These are phyloP conservation scores for Nepenthes alata DNA, from an alignment of 179 eudicot genomes.

Conservation along the genomic window DNA sequence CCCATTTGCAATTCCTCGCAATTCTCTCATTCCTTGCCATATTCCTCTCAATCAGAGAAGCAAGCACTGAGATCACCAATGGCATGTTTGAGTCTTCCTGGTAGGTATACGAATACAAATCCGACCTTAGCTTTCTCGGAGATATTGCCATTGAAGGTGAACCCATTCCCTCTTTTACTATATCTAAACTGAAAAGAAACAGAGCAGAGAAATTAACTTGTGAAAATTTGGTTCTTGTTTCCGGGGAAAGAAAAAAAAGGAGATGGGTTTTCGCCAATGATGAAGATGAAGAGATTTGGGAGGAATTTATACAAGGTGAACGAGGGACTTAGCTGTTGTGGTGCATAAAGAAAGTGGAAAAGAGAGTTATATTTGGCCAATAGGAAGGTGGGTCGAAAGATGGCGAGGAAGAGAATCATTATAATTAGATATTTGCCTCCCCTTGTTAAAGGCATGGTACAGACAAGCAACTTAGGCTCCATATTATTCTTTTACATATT, in stretches of 20 bases:
- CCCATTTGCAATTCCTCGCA: constrained; percentile 25
- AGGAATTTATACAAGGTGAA: constrained; percentile 16
- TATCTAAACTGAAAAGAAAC: background rate
- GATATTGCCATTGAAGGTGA: constrained; percentile 30
- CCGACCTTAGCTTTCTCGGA: constrained; percentile 65
- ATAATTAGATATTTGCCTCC: constrained; percentile 36
- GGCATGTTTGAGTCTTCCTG: constrained; percentile 52
- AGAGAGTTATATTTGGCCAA: constrained; percentile 1
- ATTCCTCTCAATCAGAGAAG: constrained; percentile 72
- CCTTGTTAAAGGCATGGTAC: constrained; percentile 35
- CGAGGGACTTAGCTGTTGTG: constrained; percentile 2
- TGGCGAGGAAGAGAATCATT: constrained; percentile 11
- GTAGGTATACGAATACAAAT: constrained; percentile 52
- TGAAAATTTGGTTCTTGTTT: background rate
- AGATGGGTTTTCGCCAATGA: background rate
- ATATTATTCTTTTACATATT: background rate
- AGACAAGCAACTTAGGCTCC: constrained; percentile 17
- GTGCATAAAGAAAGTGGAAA: constrained; percentile 1
- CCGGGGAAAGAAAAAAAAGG: constrained; percentile 1
- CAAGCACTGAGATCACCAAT: constrained; percentile 75
- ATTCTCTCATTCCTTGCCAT: constrained; percentile 63
- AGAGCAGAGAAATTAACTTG: background rate
- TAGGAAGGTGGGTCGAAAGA: constrained; percentile 28
- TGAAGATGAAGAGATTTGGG: constrained; percentile 15
- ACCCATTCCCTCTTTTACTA: constrained; percentile 12